phyloP scores from a whole-genome alignment of 1,284 basidiomycete species.

The Rhodotorula sp. region DNA sequence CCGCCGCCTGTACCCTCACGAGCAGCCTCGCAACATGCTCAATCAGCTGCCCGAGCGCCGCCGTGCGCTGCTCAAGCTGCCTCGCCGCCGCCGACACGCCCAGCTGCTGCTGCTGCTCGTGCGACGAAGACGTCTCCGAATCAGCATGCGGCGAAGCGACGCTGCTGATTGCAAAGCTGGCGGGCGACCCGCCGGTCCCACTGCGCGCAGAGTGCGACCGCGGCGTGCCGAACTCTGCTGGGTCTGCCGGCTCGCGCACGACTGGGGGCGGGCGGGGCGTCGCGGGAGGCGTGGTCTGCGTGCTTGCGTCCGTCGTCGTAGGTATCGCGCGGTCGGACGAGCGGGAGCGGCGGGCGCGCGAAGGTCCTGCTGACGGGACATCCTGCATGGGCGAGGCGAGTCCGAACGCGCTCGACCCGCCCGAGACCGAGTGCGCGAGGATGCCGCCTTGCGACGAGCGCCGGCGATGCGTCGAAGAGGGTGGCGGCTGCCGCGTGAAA shows the following conservation, averaged over 20 bases:
- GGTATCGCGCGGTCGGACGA: not conserved
- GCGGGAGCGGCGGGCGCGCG: not conserved
- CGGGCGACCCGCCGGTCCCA: not conserved
- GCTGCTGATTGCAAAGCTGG: conserved; percentile 19
- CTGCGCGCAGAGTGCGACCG: not conserved
- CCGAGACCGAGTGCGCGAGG: not conserved
- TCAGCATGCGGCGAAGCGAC: not conserved
- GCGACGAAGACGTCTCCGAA: not conserved
- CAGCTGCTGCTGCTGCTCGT: not conserved
- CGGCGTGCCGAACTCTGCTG: not conserved
- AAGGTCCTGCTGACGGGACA: not conserved
- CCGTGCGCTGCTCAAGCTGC: conserved; percentile 31
- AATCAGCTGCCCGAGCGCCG: conserved; percentile 37
- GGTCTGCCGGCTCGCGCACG: not conserved
- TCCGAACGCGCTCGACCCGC: not conserved
- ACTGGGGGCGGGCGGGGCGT: conserved; percentile 2
- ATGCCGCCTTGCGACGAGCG: conserved; percentile 13
- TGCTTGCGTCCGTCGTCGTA: conserved; percentile 12
- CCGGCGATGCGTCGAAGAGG: conserved; percentile 11
- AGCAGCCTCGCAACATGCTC: conserved; percentile 40
- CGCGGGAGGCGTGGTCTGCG: conserved; percentile 25
- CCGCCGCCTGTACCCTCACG: conserved; percentile 56
- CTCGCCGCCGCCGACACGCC: too few species aligned
- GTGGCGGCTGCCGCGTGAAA: conserved; percentile 13
- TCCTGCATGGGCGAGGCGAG: not conserved